phyloP scores from a whole-genome alignment of 2,329 filamentous ascomycete genomes.

The Cladobotryum mycophilum region DNA sequence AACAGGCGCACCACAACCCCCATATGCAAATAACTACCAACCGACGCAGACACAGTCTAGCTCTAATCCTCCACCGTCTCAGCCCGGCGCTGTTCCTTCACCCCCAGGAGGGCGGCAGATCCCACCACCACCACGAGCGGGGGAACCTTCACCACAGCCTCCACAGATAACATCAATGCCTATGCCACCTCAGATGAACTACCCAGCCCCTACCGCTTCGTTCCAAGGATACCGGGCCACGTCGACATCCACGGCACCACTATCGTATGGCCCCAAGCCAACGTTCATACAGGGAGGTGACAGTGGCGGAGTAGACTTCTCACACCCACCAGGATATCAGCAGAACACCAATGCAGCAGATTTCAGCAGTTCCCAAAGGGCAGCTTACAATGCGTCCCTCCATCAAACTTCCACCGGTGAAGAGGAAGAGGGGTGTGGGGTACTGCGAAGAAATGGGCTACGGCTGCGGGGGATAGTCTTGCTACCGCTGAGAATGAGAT shows the following conservation, averaged over 20 bases:
- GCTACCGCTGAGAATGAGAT: constrained; percentile 54
- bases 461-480: constrained; percentile 50
- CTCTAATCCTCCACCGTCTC: constrained; percentile 45
- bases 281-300: constrained; percentile 21
- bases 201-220: constrained; percentile 39
- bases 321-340: constrained; percentile 50
- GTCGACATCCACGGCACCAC: constrained; percentile 33
- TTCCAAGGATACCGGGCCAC: constrained; percentile 41
- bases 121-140: constrained; percentile 47
- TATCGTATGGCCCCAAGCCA: constrained; percentile 20
- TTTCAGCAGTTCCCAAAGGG: constrained; percentile 41
- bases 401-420: constrained; percentile 19
- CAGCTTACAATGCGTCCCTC: constrained; percentile 31
- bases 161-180: constrained; percentile 34
- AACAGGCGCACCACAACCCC: constrained; percentile 32
- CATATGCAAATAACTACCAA: constrained; percentile 27
- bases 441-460: constrained; percentile 51
- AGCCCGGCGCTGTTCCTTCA: constrained; percentile 50
- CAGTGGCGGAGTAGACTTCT: constrained; percentile 23
- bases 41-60: constrained; percentile 37
- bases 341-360: constrained; percentile 50
- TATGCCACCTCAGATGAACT: constrained; percentile 42
- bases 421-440: constrained; percentile 43
- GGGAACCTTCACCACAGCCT: constrained; percentile 35
- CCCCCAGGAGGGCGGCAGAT: constrained; percentile 29